A percentile compares a stretch with the other conserved stretches of the same genome.
Conservation (phyloP, 768 basidiomycete genomes). For the Psilocybe azurescens region DNA sequence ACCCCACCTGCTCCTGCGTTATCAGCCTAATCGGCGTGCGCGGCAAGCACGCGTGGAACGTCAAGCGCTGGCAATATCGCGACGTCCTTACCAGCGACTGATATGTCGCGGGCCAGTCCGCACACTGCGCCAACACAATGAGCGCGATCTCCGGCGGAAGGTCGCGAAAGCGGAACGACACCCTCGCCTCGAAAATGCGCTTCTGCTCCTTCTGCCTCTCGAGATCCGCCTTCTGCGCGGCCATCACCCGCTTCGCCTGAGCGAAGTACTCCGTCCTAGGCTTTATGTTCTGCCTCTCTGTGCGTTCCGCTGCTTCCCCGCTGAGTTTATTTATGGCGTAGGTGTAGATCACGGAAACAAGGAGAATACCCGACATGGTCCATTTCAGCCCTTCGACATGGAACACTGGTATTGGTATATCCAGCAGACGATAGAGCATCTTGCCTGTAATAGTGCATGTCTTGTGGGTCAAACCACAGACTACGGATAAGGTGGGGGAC, state of each 20-base stretch:
- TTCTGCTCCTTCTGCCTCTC: conserved; percentile 27
- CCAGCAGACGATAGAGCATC: conserved; percentile 19
- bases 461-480: background rate
- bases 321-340: conserved; percentile 27
- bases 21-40: conserved; percentile 37
- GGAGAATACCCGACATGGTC: conserved; percentile 29
- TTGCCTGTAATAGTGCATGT: conserved; percentile 8
- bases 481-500: background rate
- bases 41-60: conserved; percentile 39
- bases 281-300: conserved; percentile 6
- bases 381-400: conserved; percentile 24
- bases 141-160: conserved; percentile 40
- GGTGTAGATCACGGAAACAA: conserved; percentile 29
- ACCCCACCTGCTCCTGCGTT: conserved; percentile 34
- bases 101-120: conserved; percentile 35
- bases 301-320: background rate
- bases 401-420: conserved; percentile 15
- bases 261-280: conserved; percentile 24
- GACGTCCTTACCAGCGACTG: conserved; percentile 40
- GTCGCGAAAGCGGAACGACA: conserved; percentile 32
- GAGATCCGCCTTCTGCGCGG: conserved; percentile 23
- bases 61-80: conserved; percentile 30
- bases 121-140: conserved; percentile 32
- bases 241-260: conserved; percentile 23
- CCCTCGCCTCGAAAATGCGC: conserved; percentile 18